These are phyloP conservation scores for Patellifolia procumbens DNA, from an alignment of 179 eudicot species.

Conservation along the genomic window DNA sequence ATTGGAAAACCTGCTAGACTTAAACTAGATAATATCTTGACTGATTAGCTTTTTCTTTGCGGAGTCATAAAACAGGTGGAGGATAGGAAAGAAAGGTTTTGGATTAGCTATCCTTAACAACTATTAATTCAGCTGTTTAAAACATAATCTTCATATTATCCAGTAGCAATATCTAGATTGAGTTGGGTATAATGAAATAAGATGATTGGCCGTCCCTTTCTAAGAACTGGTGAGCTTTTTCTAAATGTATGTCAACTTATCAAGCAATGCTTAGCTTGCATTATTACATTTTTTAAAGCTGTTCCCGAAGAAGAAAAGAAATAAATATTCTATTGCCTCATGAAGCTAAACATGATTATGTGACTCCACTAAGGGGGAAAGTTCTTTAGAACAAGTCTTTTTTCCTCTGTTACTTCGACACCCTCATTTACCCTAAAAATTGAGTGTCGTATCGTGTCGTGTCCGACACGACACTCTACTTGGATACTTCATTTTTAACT, in stretches of 20 bases:
- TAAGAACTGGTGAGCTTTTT: slow-evolving; percentile 14
- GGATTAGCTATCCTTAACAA: neutral
- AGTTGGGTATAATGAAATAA: neutral
- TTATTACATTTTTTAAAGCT: neutral
- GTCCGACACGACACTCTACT: too few relatives aligned
- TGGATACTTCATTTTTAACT: too few relatives aligned
- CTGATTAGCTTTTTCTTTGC: slow-evolving; percentile 35
- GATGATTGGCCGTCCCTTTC: slow-evolving; percentile 1
- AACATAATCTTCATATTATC: slow-evolving; percentile 2
- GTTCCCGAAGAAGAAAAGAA: neutral
- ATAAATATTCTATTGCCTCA: neutral
- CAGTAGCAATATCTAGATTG: neutral
- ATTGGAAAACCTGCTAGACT: slow-evolving; percentile 50
- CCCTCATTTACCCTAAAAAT: too few relatives aligned
- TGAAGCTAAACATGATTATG: neutral
- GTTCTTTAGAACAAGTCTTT: slow-evolving; percentile 9
- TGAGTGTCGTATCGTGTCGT: too few relatives aligned
- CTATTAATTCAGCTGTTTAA: too few relatives aligned
- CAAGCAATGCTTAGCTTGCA: neutral
- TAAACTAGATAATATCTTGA: slow-evolving; percentile 42
- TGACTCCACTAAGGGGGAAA: neutral
- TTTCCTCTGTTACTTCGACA: too few relatives aligned
- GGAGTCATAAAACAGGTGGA: neutral
- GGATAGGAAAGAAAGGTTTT: neutral
- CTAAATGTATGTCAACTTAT: neutral